Evolutionary conservation across 805 yeast species (phyloP).

Genomic region (Wickerhamomyces hampshirensis): DNA sequence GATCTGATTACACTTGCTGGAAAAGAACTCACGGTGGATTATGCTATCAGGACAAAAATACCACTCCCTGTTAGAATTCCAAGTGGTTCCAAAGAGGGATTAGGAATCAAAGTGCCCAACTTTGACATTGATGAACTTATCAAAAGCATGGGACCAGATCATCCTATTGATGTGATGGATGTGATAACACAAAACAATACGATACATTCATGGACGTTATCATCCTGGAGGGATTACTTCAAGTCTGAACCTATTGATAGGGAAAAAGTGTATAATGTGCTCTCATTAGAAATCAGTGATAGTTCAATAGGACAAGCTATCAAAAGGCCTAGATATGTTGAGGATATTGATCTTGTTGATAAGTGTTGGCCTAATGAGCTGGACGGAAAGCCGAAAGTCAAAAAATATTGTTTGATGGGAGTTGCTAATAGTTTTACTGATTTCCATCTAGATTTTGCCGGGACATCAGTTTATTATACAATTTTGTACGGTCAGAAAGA

Average conservation of each 20-base stretch:
- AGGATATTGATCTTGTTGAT: constrained; percentile 62
- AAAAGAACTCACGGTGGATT: constrained; percentile 28
- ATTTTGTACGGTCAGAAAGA: constrained; percentile 70
- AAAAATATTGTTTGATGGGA: constrained; percentile 82
- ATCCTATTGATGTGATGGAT: constrained; percentile 80
- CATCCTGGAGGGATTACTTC: constrained; percentile 73
- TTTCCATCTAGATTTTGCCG: constrained; percentile 89
- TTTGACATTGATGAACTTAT: constrained; percentile 55
- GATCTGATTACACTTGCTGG: constrained; percentile 23
- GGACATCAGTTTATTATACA: constrained; percentile 87
- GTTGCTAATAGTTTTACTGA: constrained; percentile 79
- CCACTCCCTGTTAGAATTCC: constrained; percentile 44
- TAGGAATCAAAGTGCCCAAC: constrained; percentile 54
- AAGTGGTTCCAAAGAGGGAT: constrained; percentile 21
- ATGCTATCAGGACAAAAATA: constrained; percentile 31
- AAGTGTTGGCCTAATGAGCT: constrained; percentile 48
- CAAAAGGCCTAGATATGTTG: constrained; percentile 61
- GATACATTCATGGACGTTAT: constrained; percentile 55
- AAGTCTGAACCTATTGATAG: constrained; percentile 38
- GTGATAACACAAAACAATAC: constrained; percentile 71
- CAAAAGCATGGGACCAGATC: constrained; percentile 55
- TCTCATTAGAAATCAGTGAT: constrained; percentile 72
- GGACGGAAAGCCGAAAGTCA: constrained; percentile 48
- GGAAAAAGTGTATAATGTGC: constrained; percentile 72
- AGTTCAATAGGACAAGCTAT: constrained; percentile 43